These are phyloP conservation scores for Podaxis sp. DNA, from an alignment of 768 basidiomycete species.

Conservation along the genomic window DNA sequence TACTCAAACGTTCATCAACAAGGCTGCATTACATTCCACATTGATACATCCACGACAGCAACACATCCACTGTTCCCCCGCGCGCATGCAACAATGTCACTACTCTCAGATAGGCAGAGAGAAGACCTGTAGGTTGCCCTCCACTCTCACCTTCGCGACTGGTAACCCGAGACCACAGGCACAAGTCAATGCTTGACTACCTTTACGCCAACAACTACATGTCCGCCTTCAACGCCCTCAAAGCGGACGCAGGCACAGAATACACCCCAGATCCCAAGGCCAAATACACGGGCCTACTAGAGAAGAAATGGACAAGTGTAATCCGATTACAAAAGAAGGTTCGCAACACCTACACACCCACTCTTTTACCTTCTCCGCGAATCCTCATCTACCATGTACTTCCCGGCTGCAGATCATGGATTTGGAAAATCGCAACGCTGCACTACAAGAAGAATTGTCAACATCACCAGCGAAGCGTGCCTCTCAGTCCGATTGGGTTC, in stretches of 20 bases:
- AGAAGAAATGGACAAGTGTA: constrained; percentile 98
- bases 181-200: constrained; percentile 82
- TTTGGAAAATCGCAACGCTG: constrained; percentile 79
- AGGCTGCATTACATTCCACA: neutral
- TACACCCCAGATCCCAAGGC: constrained; percentile 85
- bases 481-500: constrained; percentile 82
- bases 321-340: constrained; percentile 96
- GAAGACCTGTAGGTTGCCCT: constrained; percentile 23
- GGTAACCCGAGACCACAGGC: constrained; percentile 37
- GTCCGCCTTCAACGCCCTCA: constrained; percentile 59
- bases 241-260: constrained; percentile 51
- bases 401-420: constrained; percentile 77
- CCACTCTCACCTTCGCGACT: constrained; percentile 11
- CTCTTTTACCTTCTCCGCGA: neutral
- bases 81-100: constrained; percentile 18
- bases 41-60: neutral
- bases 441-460: constrained; percentile 71
- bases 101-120: constrained; percentile 25
- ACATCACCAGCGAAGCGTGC: constrained; percentile 49
- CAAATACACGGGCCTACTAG: constrained; percentile 81
- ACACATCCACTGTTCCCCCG: neutral
- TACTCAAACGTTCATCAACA: constrained; percentile 10
- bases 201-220: constrained; percentile 64
- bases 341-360: constrained; percentile 10
- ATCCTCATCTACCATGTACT: constrained; percentile 11